Evolutionary conservation across 1,139 yeast genomes (phyloP).

Genomic region (Hemisphaericaspora subhashii): DNA sequence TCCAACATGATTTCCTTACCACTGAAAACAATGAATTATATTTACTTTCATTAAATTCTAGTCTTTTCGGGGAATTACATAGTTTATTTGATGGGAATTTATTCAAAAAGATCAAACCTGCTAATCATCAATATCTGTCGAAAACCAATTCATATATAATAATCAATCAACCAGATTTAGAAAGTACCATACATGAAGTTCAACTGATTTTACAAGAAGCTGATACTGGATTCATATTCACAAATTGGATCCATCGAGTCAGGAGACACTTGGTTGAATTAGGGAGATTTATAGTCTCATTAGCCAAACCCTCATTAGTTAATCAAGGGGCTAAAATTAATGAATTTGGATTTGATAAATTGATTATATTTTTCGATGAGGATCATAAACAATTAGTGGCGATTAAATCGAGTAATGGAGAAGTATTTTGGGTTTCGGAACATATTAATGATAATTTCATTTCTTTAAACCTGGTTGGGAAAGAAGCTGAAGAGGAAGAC

Average conservation of each 20-base stretch:
- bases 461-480: conserved; percentile 16
- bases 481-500: conserved; percentile 11
- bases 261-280: conserved; percentile 37
- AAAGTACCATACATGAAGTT: conserved; percentile 26
- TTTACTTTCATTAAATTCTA: conserved; percentile 9
- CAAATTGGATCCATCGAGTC: conserved; percentile 32
- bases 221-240: conserved; percentile 22
- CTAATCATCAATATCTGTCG: conserved; percentile 11
- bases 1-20: conserved; percentile 13
- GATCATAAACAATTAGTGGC: conserved; percentile 26
- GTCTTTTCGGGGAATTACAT: conserved; percentile 13
- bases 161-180: conserved; percentile 32
- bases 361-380: conserved; percentile 31
- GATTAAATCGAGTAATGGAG: conserved; percentile 31
- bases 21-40: conserved; percentile 12
- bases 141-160: conserved; percentile 14
- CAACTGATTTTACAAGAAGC: conserved; percentile 34
- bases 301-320: conserved; percentile 1
- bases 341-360: conserved; percentile 37
- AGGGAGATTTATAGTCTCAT: conserved; percentile 23
- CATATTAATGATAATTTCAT: conserved; percentile 17
- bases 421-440: conserved; percentile 25
- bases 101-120: conserved; percentile 8
- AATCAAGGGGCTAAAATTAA: conserved; percentile 7
- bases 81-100: conserved; percentile 15